Base-by-base conservation (phyloP, 495 filamentous ascomycete species). In the Daldinia bambusicola region DNA sequence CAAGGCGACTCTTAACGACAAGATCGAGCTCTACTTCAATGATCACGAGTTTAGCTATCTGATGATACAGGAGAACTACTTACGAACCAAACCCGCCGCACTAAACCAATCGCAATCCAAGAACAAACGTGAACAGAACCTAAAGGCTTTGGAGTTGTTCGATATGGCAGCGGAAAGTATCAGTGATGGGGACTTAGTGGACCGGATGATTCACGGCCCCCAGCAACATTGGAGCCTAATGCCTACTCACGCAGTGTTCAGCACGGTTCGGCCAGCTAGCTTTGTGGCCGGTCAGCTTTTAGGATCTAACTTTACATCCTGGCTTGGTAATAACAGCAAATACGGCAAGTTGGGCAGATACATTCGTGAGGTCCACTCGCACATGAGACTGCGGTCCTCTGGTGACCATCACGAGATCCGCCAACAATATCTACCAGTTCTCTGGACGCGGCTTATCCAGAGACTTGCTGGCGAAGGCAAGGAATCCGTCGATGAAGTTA, bases 141-240 rank as follows among this genome's bases (percentile, higher is more conserved):
- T 97, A 51, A 97, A 96, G 78, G 76, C 86, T 38, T 85, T 99
- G 13, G 93, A 98, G 78, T 81, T 98, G 16, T 85, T 89, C 2
- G 93, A 97, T 61, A 87, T 92, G 76, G 95, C 95, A 22, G 94
- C 95, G 0, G 90, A 93, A 63, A 97, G 94, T 75, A 98, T 99
- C 78, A 97, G 93, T 71, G 95, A 99, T 73, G 96, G 96, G 18
- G 95, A 99, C 75, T 86, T 99, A 40, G 93, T 98, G 10, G 96
- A 99, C 78, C 85, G 93, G 20, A 97, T 99, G 93, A 99, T 99
- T 55, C 95, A 98, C 78, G 95, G 95, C 16, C 91, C 92, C 10
- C 96, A 99, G 78, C 95, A 98, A 70, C 95, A 98, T 65, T 99
- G 95, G 95, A 93, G 90, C 75, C 80, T 99, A 58, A 98, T 99